Percentiles rank a stretch among this genome's conserved stretches.
Evolutionary conservation across 2,329 filamentous ascomycete genomes (phyloP).

Genomic region (Phaeoacremonium minimum): DNA sequence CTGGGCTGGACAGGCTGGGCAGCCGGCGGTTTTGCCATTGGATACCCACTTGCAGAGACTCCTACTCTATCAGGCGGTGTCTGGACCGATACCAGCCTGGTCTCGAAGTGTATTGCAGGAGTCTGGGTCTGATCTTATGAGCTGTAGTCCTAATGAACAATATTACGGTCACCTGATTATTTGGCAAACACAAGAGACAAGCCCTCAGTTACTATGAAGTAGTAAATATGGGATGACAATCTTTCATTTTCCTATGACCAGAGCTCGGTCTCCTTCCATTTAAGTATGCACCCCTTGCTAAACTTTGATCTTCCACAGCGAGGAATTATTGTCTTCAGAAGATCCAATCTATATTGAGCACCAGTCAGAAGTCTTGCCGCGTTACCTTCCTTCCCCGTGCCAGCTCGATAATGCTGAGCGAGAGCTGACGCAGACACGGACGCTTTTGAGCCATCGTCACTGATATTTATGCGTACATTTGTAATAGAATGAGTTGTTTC

Average conservation of each 20-base stretch:
- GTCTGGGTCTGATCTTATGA: too few species aligned
- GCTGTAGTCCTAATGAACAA: too few species aligned
- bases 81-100: constrained; percentile 13
- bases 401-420: constrained; percentile 5
- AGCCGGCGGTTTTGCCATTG: constrained; percentile 19
- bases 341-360: constrained; percentile 1
- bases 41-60: constrained; percentile 20
- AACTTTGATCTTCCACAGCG: constrained; percentile 1
- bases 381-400: neutral
- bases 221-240: too few species aligned
- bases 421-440: constrained; percentile 2
- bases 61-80: constrained; percentile 14
- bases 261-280: too few species aligned
- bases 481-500: constrained; percentile 14
- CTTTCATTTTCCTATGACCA: too few species aligned
- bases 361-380: neutral
- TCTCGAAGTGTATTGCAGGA: constrained; percentile 15
- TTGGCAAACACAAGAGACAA: too few species aligned
- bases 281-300: too few species aligned
- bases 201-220: too few species aligned
- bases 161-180: too few species aligned
- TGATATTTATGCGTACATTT: constrained; percentile 7
- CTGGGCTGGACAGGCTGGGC: constrained; percentile 21
- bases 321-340: constrained; percentile 1
- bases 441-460: constrained; percentile 9